phyloP scores from a whole-genome alignment of 2,329 filamentous ascomycete species.

The Stagonosporopsis vannaccii region DNA sequence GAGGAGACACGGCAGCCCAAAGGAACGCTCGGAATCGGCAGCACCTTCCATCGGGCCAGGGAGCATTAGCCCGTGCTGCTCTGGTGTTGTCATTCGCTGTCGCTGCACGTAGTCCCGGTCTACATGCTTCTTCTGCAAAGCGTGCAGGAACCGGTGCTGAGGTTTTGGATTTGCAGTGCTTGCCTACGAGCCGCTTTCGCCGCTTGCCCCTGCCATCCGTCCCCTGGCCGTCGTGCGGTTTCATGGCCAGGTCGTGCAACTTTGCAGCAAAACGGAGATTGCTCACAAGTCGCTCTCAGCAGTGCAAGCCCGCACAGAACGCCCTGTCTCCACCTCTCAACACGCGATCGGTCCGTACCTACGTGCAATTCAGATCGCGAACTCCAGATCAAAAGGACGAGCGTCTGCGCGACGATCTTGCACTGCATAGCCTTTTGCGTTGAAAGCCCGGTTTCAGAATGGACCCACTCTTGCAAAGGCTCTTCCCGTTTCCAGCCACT shows the following conservation, averaged over 20 bases:
- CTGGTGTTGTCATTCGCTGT: slow-evolving; percentile 8
- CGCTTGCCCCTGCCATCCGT: slow-evolving; percentile 5
- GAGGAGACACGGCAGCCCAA: slow-evolving; percentile 3
- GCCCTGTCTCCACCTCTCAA: background rate
- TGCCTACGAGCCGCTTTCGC: slow-evolving; percentile 4
- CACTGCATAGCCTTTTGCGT: background rate
- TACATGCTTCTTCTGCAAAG: slow-evolving; percentile 16
- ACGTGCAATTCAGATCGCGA: background rate
- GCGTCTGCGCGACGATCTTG: background rate
- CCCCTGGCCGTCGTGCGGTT: slow-evolving; percentile 14
- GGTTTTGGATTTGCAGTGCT: slow-evolving; percentile 8
- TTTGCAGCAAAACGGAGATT: slow-evolving; percentile 13
- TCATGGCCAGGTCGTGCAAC: slow-evolving; percentile 15
- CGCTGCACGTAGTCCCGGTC: slow-evolving; percentile 9
- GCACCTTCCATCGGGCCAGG: slow-evolving; percentile 5
- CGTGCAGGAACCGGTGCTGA: slow-evolving; percentile 13
- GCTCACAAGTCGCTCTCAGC: slow-evolving; percentile 3
- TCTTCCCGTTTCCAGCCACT: slow-evolving; percentile 12
- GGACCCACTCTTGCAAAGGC: slow-evolving; percentile 8
- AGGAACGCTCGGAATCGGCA: slow-evolving; percentile 7
- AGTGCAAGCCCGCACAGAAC: slow-evolving; percentile 5
- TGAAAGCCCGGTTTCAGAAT: slow-evolving; percentile 8
- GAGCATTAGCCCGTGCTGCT: slow-evolving; percentile 1
- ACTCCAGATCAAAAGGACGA: background rate
- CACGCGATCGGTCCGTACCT: background rate